A percentile compares a stretch with the other conserved stretches of the same genome.
phyloP scores from a whole-genome alignment of 148 eudicot genomes.

The Cornus florida region DNA sequence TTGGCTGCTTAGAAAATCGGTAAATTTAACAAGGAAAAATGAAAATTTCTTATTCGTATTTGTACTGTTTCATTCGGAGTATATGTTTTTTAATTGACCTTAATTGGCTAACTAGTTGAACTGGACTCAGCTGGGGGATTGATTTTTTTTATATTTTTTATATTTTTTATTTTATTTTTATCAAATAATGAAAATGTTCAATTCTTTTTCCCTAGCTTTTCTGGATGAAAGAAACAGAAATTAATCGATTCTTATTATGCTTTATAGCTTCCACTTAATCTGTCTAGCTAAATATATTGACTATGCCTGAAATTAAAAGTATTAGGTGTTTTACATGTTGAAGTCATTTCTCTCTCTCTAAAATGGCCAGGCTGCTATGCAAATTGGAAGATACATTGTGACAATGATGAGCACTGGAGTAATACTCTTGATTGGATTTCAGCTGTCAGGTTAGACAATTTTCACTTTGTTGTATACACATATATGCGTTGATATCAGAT shows the following conservation, averaged over 20 bases:
- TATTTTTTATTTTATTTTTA: too few relatives aligned
- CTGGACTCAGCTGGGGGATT: background rate
- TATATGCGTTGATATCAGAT: background rate
- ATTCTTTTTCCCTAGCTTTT: background rate
- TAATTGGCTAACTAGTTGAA: background rate
- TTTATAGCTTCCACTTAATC: background rate
- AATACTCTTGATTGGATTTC: constrained; percentile 57
- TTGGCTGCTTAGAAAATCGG: background rate
- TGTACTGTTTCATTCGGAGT: too few relatives aligned
- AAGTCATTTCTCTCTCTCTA: constrained; percentile 6
- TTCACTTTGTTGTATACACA: background rate
- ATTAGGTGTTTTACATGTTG: background rate
- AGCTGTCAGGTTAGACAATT: constrained; percentile 33
- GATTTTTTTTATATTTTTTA: too few relatives aligned
- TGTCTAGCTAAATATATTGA: background rate
- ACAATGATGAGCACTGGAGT: constrained; percentile 78
- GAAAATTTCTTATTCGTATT: too few relatives aligned
- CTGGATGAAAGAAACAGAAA: background rate
- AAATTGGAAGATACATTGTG: constrained; percentile 70
- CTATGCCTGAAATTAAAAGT: background rate
- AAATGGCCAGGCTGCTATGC: constrained; percentile 46
- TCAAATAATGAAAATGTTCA: background rate
- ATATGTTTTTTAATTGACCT: background rate
- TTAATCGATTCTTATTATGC: background rate
- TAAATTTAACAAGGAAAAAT: background rate